phyloP scores from a whole-genome alignment of 805 yeast species.

The Pichia insulana region DNA sequence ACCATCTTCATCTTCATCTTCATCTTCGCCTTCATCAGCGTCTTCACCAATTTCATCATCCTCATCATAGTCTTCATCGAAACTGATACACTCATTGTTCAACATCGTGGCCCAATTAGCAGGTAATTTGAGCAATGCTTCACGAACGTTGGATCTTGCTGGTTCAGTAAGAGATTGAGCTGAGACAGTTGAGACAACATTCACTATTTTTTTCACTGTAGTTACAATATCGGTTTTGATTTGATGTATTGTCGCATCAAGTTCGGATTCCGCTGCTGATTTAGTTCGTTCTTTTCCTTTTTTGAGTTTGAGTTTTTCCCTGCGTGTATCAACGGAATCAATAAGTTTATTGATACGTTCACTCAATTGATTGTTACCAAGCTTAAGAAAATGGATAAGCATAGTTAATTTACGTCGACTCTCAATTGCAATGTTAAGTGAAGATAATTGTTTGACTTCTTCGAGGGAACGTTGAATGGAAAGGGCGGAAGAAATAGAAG shows the following conservation, averaged over 20 bases:
- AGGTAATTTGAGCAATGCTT: conserved; percentile 69
- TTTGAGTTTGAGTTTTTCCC: conserved; percentile 9
- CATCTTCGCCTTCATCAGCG: conserved; percentile 15
- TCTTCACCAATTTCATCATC: conserved; percentile 11
- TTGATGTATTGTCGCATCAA: conserved; percentile 28
- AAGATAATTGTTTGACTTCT: conserved; percentile 28
- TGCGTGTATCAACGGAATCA: conserved; percentile 22
- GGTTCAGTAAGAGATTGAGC: conserved; percentile 70
- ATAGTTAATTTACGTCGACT: conserved; percentile 69
- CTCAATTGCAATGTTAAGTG: conserved; percentile 39
- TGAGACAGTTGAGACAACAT: conserved; percentile 76
- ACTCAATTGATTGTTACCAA: conserved; percentile 73
- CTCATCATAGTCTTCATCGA: conserved; percentile 12
- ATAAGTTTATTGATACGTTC: conserved; percentile 51
- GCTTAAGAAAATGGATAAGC: conserved; percentile 66
- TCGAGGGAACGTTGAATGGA: conserved; percentile 26
- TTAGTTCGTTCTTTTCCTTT: conserved; percentile 4
- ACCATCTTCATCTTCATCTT: conserved; percentile 15
- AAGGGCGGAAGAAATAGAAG: conserved; percentile 23
- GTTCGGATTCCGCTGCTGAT: conserved; percentile 3
- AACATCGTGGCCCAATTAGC: conserved; percentile 48
- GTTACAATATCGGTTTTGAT: conserved; percentile 77
- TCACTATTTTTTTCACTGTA: conserved; percentile 82
- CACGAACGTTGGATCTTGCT: conserved; percentile 72
- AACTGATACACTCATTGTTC: conserved; percentile 8